Evolutionary conservation across 192 early-diverging fungal genomes (phyloP), one percentile per base, ranked within the genome.

Genomic region (Coemansia sp.): DNA sequence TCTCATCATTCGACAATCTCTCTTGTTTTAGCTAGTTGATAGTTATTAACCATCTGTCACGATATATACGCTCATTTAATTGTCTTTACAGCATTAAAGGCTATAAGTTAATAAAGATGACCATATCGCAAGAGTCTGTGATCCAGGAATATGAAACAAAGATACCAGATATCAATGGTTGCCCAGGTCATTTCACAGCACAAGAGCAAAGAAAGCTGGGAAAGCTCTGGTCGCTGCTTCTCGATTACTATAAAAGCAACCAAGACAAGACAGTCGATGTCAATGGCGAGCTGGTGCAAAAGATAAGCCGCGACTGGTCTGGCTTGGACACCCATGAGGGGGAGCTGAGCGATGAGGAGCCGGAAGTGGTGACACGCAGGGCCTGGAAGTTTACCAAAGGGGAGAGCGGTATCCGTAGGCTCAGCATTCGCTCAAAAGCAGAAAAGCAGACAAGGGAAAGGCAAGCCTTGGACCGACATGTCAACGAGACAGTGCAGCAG

Each of bases 311-410:
- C 42, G 71, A 74, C 65, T 77, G 74, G 68, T 61, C 68, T 8
- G 45, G 52, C 6, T 53, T 71, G n/a, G 59, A 62, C 55, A n/a
- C 45, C 8, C 44, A 44, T 25, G 59, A 69, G 15, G 62, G 47
- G 2, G 8, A 36, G 7, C 44, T 55, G 6, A 54, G 19, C 22
- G 63, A 72, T 13, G 41, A 42, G 15, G 61, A 68, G 13, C 50
- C 54, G 0, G 69, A 72, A 33, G 52, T 59, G 13, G 19, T 66
- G 8, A 79, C 75, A 0, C 55, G 56, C 11, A 37, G 50, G 5
- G 75, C 75, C 0, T 79, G 75, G 75, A 54, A 68, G 29, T 69
- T 79, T 20, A 69, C 70, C 56, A 79, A 79, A 47, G 59, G 66
- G 19, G 70, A 69, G 8, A 23, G 58, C 9, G 41, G 62, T 8